Percentiles rank a stretch among this genome's conserved stretches.
These are phyloP conservation scores for Candida pini DNA, from an alignment of 805 yeast species.

Conservation along the genomic window DNA sequence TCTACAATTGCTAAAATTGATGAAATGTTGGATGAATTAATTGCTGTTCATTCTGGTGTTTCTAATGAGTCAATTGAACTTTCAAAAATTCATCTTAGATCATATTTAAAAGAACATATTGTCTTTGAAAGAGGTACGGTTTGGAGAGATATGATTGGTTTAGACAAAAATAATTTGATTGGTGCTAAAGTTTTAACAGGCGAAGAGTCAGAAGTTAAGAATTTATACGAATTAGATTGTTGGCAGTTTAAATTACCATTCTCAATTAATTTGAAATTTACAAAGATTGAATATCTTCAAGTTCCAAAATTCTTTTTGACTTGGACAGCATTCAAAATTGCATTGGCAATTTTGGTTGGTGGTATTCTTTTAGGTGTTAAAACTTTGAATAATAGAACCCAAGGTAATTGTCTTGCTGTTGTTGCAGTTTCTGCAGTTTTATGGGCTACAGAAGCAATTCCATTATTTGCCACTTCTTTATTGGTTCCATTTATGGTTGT, in stretches of 20 bases:
- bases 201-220: conserved; percentile 27
- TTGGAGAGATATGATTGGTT: conserved; percentile 52
- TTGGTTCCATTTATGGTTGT: conserved; percentile 44
- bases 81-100: conserved; percentile 33
- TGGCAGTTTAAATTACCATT: conserved; percentile 20
- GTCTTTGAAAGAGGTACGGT: conserved; percentile 53
- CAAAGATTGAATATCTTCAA: conserved; percentile 25
- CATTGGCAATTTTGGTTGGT: conserved; percentile 45
- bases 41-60: conserved; percentile 24
- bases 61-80: conserved; percentile 16
- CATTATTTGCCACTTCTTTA: conserved; percentile 44
- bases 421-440: conserved; percentile 49
- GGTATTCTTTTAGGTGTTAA: conserved; percentile 50
- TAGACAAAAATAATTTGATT: conserved; percentile 27
- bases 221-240: conserved; percentile 28
- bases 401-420: conserved; percentile 61
- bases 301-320: conserved; percentile 46
- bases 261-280: conserved; percentile 10
- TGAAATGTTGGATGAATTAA: conserved; percentile 25
- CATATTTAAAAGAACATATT: conserved; percentile 49
- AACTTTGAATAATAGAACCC: conserved; percentile 56
- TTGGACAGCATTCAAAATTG: conserved; percentile 43
- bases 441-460: conserved; percentile 50
- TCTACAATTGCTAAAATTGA: conserved; percentile 23
- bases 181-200: conserved; percentile 32